Percentiles rank a stretch among this genome's conserved stretches.
These are phyloP conservation scores for Betula pendula DNA, from an alignment of 306 rosid species.

Conservation along the genomic window DNA sequence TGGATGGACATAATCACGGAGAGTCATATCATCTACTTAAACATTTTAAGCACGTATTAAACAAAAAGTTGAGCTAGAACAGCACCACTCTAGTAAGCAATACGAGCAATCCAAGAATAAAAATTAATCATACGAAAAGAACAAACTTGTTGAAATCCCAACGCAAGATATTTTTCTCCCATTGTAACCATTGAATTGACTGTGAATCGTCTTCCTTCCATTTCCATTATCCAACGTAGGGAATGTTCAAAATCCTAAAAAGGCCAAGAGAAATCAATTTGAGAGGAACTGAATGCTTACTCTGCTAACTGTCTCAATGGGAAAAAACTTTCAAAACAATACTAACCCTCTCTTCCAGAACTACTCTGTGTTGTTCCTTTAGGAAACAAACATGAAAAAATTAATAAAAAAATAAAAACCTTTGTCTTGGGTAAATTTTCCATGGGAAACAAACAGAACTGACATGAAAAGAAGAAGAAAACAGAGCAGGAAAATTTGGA, in stretches of 20 bases:
- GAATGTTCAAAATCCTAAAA: constrained; percentile 40
- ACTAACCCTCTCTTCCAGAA: neutral
- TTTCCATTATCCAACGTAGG: constrained; percentile 21
- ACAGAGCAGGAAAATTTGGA: neutral
- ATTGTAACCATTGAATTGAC: constrained; percentile 30
- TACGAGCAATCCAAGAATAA: constrained; percentile 27
- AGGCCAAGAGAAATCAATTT: neutral
- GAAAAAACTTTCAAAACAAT: neutral
- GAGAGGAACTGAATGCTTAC: neutral
- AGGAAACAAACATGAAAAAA: neutral
- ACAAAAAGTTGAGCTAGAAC: constrained; percentile 26
- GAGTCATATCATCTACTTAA: constrained; percentile 25
- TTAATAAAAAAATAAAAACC: too few relatives aligned
- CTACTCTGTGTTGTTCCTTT: neutral
- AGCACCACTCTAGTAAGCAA: constrained; percentile 29
- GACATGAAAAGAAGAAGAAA: constrained; percentile 1
- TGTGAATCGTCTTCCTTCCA: constrained; percentile 33
- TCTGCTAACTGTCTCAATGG: neutral
- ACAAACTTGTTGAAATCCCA: constrained; percentile 29
- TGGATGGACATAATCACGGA: constrained; percentile 21
- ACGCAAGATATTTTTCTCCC: constrained; percentile 33
- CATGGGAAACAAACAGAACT: constrained; percentile 4
- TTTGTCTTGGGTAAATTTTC: neutral
- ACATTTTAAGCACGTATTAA: constrained; percentile 28
- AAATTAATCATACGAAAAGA: constrained; percentile 28